Base-by-base conservation (phyloP, 805 yeast genomes). In the Middelhovenomyces tepae region DNA sequence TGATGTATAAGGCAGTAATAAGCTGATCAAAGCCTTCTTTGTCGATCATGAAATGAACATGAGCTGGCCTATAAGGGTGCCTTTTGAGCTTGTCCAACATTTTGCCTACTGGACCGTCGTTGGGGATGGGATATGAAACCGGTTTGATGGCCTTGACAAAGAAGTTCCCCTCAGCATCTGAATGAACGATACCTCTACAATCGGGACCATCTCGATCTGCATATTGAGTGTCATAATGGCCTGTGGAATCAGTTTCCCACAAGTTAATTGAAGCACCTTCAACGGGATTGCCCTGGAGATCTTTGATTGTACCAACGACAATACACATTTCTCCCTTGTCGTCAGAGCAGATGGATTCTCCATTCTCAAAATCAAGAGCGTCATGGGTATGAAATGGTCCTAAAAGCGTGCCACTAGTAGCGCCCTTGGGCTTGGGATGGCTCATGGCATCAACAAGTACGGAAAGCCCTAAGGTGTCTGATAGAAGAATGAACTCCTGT, bases 31-130 rank as follows among this genome's bases (percentile, higher is more conserved):
- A 58, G 5, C 45, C 46, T 8, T 55, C 51, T 23, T 47, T 27
- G 5, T 47, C 37, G 16, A 54, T 46, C 27, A 42, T 45, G 49
- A 52, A 55, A 36, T 55, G 60, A 25, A 55, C 47, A 27, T 55
- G 60, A 13, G 57, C 46, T 8, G 65, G 65, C 36, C 64, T 46
- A 40, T 46, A 50, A 24, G 65, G 64, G 40, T 60, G 65, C 39
- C 64, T 46, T 24, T 55, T 55, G 41, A 60, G 50, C 18, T 36
- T 23, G 28, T 54, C 43, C 16, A 59, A 46, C 34, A 59, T 35
- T 23, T 47, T 38, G 9, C 64, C 64, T 6, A 55, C 64, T 5
- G 64, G 65, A 5, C 65, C 65, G 42, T 59, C 64, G 40, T 50
- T 50, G 9, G 64, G 64, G 28, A 59, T 60, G 15, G 63, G 64